These are phyloP conservation scores for Saksenaea vasiformis DNA, from an alignment of 371 early-diverging fungal species.

Conservation along the genomic window DNA sequence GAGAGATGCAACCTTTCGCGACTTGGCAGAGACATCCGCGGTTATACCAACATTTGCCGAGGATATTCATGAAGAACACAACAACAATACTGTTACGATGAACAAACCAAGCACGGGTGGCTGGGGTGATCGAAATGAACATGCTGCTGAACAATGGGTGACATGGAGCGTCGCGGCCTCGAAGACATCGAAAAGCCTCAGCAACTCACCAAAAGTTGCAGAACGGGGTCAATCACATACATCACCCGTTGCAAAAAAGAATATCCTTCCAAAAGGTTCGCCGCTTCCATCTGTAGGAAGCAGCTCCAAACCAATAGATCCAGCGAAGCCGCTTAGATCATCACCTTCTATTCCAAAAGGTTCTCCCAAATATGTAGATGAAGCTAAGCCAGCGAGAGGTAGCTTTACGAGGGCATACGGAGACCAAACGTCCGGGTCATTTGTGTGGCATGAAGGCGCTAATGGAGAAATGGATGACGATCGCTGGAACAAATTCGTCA, in stretches of 20 bases:
- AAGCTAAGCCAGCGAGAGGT: not conserved
- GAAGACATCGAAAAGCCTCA: no score
- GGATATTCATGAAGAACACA: slow-evolving; percentile 11
- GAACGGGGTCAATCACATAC: no score
- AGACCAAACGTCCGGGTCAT: slow-evolving; percentile 18
- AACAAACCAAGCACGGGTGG: not conserved
- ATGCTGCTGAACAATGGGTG: not conserved
- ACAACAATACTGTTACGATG: not conserved
- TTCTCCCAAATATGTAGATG: not conserved
- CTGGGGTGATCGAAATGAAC: not conserved
- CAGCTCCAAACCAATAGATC: not conserved
- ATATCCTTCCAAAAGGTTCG: no score
- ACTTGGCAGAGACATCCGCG: not conserved
- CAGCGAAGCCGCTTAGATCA: not conserved
- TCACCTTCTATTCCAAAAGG: not conserved
- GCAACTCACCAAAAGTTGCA: no score
- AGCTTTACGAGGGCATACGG: not conserved
- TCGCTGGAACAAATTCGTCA: slow-evolving; percentile 26
- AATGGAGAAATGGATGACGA: slow-evolving; percentile 17
- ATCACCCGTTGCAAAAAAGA: no score
- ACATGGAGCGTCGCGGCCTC: no score
- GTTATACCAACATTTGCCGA: slow-evolving; percentile 8
- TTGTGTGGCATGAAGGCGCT: slow-evolving; percentile 10
- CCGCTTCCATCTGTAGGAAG: no score
- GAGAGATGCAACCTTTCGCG: not conserved